A percentile compares a stretch with the other conserved stretches of the same genome.
phyloP scores from a whole-genome alignment of 2,329 filamentous ascomycete genomes.

The Triangularia setosa region DNA sequence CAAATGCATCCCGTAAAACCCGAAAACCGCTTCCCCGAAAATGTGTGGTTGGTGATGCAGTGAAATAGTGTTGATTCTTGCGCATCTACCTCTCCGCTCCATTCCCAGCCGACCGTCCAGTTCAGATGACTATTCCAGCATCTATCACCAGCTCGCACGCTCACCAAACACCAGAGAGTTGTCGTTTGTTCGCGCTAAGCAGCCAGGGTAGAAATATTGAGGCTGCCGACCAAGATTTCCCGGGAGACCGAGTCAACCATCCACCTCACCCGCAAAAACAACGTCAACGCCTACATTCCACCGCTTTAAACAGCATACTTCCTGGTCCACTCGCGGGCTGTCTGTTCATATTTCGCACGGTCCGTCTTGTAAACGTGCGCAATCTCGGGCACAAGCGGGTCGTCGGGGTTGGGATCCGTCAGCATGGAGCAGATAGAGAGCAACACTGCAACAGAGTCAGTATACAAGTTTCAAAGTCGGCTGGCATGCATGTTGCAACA shows the following conservation, averaged over 20 bases:
- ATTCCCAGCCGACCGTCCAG: background rate
- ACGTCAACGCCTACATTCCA: background rate
- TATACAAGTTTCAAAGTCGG: background rate
- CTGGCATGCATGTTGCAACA: conserved; percentile 19
- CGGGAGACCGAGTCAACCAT: conserved; percentile 5
- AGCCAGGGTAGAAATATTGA: background rate
- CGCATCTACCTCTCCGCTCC: background rate
- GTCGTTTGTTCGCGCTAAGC: background rate
- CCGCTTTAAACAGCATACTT: conserved; percentile 85
- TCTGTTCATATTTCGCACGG: conserved; percentile 90
- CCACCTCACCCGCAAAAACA: conserved; percentile 3
- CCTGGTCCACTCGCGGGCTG: conserved; percentile 95
- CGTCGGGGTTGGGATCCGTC: conserved; percentile 98
- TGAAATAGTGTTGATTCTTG: conserved; percentile 1
- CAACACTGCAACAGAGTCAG: conserved; percentile 58
- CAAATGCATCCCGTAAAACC: background rate
- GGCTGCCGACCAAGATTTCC: background rate
- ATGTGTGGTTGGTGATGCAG: background rate
- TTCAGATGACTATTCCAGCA: background rate
- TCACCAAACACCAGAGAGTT: background rate
- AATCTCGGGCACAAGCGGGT: conserved; percentile 97
- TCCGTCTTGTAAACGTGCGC: conserved; percentile 99
- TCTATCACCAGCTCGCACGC: background rate
- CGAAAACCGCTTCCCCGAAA: background rate
- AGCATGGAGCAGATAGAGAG: conserved; percentile 99